Conservation (phyloP, 2,329 filamentous ascomycete species). For the Fusarium anguioides region DNA sequence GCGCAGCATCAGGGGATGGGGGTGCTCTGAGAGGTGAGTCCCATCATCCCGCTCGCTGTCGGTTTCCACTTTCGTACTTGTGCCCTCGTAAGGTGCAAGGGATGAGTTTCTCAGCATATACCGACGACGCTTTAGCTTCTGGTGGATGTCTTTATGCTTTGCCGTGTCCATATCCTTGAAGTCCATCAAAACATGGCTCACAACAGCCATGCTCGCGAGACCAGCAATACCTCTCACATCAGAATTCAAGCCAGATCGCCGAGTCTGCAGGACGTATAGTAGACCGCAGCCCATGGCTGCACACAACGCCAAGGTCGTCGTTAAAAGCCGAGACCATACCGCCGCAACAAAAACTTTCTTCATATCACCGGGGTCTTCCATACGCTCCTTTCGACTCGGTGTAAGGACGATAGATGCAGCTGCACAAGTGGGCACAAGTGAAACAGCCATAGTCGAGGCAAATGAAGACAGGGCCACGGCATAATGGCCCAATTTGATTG, state of each 20-base stretch:
- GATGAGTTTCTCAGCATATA: conserved; percentile 78
- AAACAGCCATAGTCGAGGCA: conserved; percentile 73
- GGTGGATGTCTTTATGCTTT: conserved; percentile 73
- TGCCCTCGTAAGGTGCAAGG: conserved; percentile 71
- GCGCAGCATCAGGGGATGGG: conserved; percentile 76
- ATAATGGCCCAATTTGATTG: conserved; percentile 71
- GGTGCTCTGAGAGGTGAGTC: conserved; percentile 66
- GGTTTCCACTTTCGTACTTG: conserved; percentile 52
- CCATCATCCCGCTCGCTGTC: conserved; percentile 61
- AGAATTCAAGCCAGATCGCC: conserved; percentile 73
- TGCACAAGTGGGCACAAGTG: conserved; percentile 75
- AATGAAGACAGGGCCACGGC: conserved; percentile 75
- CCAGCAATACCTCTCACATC: conserved; percentile 80
- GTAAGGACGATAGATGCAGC: conserved; percentile 70
- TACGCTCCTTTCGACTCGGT: conserved; percentile 61
- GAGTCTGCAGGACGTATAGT: conserved; percentile 68
- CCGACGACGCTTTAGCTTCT: conserved; percentile 71
- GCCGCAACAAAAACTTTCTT: conserved; percentile 69
- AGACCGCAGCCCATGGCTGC: conserved; percentile 68
- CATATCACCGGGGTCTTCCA: conserved; percentile 51
- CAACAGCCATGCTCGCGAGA: conserved; percentile 79
- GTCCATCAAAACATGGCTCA: conserved; percentile 77
- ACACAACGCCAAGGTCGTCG: conserved; percentile 65
- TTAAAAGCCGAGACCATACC: conserved; percentile 71
- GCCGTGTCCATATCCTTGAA: conserved; percentile 78